phyloP scores from a whole-genome alignment of 768 basidiomycete genomes.

The Macrolepiota fuliginosa region DNA sequence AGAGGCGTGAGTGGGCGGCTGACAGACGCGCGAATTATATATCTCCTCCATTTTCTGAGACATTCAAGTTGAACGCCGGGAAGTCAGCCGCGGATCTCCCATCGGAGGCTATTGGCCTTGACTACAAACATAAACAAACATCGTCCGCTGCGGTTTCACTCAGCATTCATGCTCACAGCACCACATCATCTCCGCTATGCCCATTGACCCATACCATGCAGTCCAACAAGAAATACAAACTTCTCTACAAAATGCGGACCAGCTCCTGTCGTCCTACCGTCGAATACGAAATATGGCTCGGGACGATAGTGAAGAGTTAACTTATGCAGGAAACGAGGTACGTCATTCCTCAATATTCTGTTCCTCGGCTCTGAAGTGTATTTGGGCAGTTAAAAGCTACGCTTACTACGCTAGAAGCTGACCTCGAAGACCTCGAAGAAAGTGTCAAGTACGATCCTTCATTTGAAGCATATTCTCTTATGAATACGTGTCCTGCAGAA shows the following conservation, averaged over 20 bases:
- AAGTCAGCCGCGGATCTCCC: not conserved
- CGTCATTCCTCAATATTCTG: constrained; percentile 12
- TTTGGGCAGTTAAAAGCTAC: constrained; percentile 66
- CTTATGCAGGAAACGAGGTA: constrained; percentile 79
- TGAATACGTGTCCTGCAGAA: constrained; percentile 39
- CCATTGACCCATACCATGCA: constrained; percentile 83
- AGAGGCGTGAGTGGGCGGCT: not conserved
- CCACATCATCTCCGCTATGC: constrained; percentile 41
- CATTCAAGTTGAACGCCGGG: not conserved
- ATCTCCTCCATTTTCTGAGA: not conserved
- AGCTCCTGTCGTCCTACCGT: constrained; percentile 70
- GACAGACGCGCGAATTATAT: not conserved
- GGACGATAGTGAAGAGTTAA: constrained; percentile 76
- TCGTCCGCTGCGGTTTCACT: not conserved
- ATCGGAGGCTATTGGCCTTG: not conserved
- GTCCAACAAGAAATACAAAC: constrained; percentile 82
- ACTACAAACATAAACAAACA: constrained; percentile 3
- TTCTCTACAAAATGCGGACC: constrained; percentile 67
- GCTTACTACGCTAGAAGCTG: constrained; percentile 76
- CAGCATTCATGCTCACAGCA: not conserved
- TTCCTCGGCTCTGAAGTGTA: not conserved
- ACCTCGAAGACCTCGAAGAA: constrained; percentile 91
- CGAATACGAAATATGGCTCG: constrained; percentile 76
- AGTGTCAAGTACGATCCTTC: constrained; percentile 69
- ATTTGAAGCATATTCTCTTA: not conserved